A percentile compares a stretch with the other conserved stretches of the same genome.
These are phyloP conservation scores for Scleroderma citrinum DNA, from an alignment of 768 basidiomycete species.

Conservation along the genomic window DNA sequence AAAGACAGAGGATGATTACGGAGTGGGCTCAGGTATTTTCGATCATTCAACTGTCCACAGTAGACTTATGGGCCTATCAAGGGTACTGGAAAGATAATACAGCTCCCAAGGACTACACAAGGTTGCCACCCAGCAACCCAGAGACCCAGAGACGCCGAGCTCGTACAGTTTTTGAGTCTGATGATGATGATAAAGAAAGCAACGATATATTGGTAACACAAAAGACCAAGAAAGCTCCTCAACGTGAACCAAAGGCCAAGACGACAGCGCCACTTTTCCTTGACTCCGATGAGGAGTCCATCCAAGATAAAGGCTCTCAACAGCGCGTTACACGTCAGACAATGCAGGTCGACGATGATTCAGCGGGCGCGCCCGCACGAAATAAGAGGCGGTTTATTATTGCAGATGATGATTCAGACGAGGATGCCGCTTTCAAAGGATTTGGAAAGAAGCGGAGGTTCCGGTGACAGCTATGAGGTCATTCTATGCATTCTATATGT, in stretches of 20 bases:
- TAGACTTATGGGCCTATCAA: slow-evolving; percentile 18
- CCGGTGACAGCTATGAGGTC: background rate
- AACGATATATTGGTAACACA: slow-evolving; percentile 12
- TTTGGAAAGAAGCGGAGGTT: slow-evolving; percentile 35
- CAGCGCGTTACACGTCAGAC: slow-evolving; percentile 1
- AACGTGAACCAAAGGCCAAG: slow-evolving; percentile 26
- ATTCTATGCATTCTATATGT: background rate
- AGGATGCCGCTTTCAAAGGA: slow-evolving; percentile 65
- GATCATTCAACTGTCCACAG: slow-evolving; percentile 1
- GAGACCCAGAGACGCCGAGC: slow-evolving; percentile 19
- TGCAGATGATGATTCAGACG: slow-evolving; percentile 65
- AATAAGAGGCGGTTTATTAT: slow-evolving; percentile 32
- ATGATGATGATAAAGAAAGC: slow-evolving; percentile 31
- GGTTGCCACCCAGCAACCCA: slow-evolving; percentile 15
- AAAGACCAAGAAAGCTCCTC: slow-evolving; percentile 5
- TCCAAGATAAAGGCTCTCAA: background rate
- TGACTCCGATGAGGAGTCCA: slow-evolving; percentile 41
- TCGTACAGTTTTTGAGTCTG: slow-evolving; percentile 35
- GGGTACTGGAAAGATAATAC: slow-evolving; percentile 52
- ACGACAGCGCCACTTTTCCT: slow-evolving; percentile 45
- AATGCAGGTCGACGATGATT: slow-evolving; percentile 3
- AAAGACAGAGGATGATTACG: slow-evolving; percentile 48
- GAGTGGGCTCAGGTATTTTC: slow-evolving; percentile 43
- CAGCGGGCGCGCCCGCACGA: slow-evolving; percentile 6
- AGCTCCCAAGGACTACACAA: slow-evolving; percentile 13